A percentile compares a stretch with the other conserved stretches of the same genome.
Evolutionary conservation across 306 rosid species (phyloP).

Genomic region (Dalbergia cultrata): DNA sequence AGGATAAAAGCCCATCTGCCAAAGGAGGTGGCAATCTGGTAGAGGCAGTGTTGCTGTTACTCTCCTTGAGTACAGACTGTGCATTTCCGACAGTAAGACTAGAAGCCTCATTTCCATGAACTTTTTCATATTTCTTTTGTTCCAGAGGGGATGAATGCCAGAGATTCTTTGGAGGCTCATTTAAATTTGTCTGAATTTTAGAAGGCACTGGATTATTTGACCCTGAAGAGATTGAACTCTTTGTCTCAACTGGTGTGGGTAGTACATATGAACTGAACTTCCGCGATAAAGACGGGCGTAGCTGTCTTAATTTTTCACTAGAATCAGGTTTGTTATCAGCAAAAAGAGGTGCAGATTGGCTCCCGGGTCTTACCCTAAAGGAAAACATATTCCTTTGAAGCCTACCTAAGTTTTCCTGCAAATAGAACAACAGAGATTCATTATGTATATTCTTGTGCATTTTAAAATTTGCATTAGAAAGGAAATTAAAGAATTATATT

Average conservation of each 20-base stretch:
- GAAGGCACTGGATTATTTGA: slow-evolving; percentile 56
- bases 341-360: slow-evolving; percentile 97
- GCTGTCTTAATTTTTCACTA: slow-evolving; percentile 68
- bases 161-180: slow-evolving; percentile 64
- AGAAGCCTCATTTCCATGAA: slow-evolving; percentile 55
- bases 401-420: slow-evolving; percentile 79
- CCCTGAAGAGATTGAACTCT: slow-evolving; percentile 61
- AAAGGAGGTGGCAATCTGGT: slow-evolving; percentile 72
- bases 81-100: slow-evolving; percentile 53
- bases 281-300: slow-evolving; percentile 78
- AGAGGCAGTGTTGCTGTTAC: slow-evolving; percentile 67
- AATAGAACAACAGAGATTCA: slow-evolving; percentile 42
- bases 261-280: slow-evolving; percentile 86
- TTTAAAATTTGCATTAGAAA: slow-evolving; percentile 14
- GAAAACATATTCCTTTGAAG: slow-evolving; percentile 62
- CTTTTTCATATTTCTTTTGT: slow-evolving; percentile 62
- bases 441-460: neutral
- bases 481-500: slow-evolving; percentile 38
- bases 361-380: slow-evolving; percentile 59
- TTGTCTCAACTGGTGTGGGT: slow-evolving; percentile 84
- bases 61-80: slow-evolving; percentile 77
- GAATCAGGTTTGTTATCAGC: slow-evolving; percentile 67
- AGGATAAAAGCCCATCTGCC: slow-evolving; percentile 56
- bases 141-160: slow-evolving; percentile 88
- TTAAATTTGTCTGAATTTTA: slow-evolving; percentile 51